Conservation (phyloP, 129 eudicot genomes). For the Cynara cardunculus region DNA sequence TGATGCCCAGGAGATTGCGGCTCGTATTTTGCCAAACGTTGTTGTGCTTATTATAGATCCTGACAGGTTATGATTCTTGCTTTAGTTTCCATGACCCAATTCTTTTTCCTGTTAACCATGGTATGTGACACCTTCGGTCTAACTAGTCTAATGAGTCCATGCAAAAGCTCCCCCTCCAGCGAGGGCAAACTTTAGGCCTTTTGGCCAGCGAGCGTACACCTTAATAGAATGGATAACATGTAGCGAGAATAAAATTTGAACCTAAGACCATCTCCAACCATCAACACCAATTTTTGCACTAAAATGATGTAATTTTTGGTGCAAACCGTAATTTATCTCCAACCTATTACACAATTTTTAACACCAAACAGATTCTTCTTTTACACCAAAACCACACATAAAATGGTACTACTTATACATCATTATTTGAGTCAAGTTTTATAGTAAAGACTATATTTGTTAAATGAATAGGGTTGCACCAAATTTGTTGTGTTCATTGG, state of each 20-base stretch:
- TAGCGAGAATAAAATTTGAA: background rate
- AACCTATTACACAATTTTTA: too few relatives aligned
- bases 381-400: background rate
- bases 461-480: too few relatives aligned
- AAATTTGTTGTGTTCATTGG: background rate
- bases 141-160: background rate
- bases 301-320: background rate
- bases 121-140: background rate
- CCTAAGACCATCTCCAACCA: background rate
- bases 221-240: background rate
- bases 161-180: too few relatives aligned
- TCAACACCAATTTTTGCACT: background rate
- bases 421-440: too few relatives aligned
- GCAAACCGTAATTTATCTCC: background rate
- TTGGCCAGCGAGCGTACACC: background rate
- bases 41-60: slow-evolving; percentile 71
- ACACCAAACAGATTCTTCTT: too few relatives aligned
- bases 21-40: slow-evolving; percentile 64
- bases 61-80: slow-evolving; percentile 46
- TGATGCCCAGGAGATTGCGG: slow-evolving; percentile 62
- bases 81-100: background rate
- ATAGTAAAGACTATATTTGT: too few relatives aligned
- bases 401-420: too few relatives aligned
- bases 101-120: background rate
- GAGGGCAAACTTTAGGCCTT: too few relatives aligned